Base-by-base conservation (phyloP, 179 eudicot species). In the Spinacia oleracea region DNA sequence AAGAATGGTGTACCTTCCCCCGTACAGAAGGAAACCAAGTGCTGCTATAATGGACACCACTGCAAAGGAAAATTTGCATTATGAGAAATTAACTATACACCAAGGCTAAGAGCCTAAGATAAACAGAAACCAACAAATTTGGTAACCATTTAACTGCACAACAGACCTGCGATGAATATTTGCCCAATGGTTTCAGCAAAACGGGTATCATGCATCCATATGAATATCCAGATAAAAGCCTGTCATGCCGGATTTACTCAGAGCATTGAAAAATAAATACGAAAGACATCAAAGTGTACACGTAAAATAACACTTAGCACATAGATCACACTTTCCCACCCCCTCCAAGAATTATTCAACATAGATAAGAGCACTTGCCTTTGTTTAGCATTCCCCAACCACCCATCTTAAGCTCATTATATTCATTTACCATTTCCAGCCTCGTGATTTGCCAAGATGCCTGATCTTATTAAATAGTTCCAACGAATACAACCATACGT, bases 21-120 rank as follows among this genome's bases (percentile, higher is more conserved):
- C 98, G 71, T 87, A 94, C 38, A 91, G 69, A 86, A 94, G 80
- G 81, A 94, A 94, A 69, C 97, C 97, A 63, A 91, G 78, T 15
- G 97, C 97, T 38, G 97, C 98, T 76, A 93, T 48, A 72, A 93
- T 77, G 10, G 97, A 94, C 45, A 87, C 89, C 72, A 84, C 98
- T 94, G 91, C 75, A 78, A 80, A 83, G 80, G 71, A 86, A 32
- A 83, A 67, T 78, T 72, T 79, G 51, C 23, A 34, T 38, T 70
- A 64, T 72, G 35, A 74, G 11, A 74, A 16, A 51, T 51, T 51
- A 6, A 16, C 58, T 16, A 51, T 59, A 56, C 55, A 77, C 34
- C 20, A 46, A 12, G 58, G 31, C 29, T 9, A 68, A 31, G 9
- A 12, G 58, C 23, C 29, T 9, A 68, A 31, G 9, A 70, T 40